Conservation (phyloP, 2,329 filamentous ascomycete species). For the Claviceps monticola region DNA sequence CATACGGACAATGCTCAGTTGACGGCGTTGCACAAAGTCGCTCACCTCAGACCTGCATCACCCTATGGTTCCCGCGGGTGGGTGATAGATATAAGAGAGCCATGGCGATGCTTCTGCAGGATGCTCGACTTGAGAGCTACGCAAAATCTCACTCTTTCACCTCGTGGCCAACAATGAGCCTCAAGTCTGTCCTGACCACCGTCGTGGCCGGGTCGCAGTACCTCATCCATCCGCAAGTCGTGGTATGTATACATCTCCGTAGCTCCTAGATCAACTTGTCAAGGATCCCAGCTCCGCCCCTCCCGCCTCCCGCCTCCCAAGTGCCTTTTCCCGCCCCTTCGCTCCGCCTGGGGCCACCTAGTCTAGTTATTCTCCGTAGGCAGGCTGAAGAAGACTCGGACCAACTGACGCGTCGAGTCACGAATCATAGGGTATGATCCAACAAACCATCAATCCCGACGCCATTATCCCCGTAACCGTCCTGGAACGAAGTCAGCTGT, state of each 20-base stretch:
- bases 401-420: neutral
- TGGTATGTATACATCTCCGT: slow-evolving; percentile 14
- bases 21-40: too few species aligned
- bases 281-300: neutral
- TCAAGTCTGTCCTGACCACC: slow-evolving; percentile 20
- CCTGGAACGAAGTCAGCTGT: slow-evolving; percentile 23
- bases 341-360: too few species aligned
- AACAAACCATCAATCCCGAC: slow-evolving; percentile 27
- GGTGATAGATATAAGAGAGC: neutral
- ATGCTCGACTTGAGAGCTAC: neutral
- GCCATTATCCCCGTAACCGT: slow-evolving; percentile 27
- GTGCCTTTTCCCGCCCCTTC: neutral
- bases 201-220: slow-evolving; percentile 24
- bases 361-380: too few species aligned
- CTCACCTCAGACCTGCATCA: too few species aligned
- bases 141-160: neutral
- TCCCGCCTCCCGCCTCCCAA: too few species aligned
- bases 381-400: neutral
- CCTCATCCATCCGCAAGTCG: slow-evolving; percentile 24
- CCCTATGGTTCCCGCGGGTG: neutral
- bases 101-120: slow-evolving; percentile 1
- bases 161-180: neutral
- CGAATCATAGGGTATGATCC: slow-evolving; percentile 21
- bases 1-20: too few species aligned
- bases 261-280: neutral